These are phyloP conservation scores for Stylosanthes scabra DNA, from an alignment of 331 rosid species.

Conservation along the genomic window DNA sequence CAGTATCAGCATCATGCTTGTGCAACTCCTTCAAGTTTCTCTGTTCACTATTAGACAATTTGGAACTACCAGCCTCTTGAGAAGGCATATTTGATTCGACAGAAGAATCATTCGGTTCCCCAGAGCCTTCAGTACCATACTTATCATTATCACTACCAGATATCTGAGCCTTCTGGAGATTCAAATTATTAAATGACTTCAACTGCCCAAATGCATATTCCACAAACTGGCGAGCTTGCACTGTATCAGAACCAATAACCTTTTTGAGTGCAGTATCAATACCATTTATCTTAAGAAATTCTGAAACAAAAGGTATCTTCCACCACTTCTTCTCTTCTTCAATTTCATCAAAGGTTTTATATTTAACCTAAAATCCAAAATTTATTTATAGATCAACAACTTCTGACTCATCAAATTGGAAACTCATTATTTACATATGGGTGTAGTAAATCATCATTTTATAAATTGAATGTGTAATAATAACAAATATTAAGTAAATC, in stretches of 20 bases:
- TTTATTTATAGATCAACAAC: conserved; percentile 39
- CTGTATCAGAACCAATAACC: conserved; percentile 80
- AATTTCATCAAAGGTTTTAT: conserved; percentile 83
- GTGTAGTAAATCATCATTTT: too few relatives aligned
- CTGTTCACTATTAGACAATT: conserved; percentile 45
- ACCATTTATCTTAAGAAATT: conserved; percentile 71
- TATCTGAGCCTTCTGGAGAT: conserved; percentile 54
- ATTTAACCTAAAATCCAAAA: conserved; percentile 71
- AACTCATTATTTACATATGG: not conserved
- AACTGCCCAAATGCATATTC: conserved; percentile 92
- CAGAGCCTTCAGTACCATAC: conserved; percentile 37
- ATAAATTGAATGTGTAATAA: too few relatives aligned
- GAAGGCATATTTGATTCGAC: conserved; percentile 43
- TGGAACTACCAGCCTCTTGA: conserved; percentile 34
- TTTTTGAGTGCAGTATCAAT: conserved; percentile 73
- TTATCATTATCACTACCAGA: conserved; percentile 42
- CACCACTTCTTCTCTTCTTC: conserved; percentile 82
- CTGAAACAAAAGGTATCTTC: conserved; percentile 81
- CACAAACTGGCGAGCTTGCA: conserved; percentile 88
- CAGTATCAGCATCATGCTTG: conserved; percentile 38
- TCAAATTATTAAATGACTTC: conserved; percentile 71
- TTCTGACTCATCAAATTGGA: conserved; percentile 19
- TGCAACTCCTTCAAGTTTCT: conserved; percentile 45
- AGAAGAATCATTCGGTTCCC: conserved; percentile 42
- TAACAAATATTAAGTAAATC: too few relatives aligned